Percentiles rank a stretch among this genome's conserved stretches.
Evolutionary conservation across 2,329 filamentous ascomycete species (phyloP).

Genomic region (Zymoseptoria brevis): DNA sequence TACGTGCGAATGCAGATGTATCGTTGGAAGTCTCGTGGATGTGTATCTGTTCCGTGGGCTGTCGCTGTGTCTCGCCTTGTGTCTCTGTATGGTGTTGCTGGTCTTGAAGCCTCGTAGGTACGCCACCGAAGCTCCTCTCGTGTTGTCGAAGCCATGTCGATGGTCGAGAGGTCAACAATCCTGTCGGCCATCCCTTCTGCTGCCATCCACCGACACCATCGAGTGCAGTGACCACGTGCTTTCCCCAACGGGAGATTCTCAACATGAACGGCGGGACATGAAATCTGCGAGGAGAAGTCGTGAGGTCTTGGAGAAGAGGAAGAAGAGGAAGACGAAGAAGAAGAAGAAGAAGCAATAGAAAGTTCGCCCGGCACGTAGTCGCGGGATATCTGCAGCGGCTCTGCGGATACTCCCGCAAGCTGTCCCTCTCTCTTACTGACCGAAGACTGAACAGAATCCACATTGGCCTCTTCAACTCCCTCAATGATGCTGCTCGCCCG

Average conservation of each 20-base stretch:
- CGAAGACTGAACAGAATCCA: background rate
- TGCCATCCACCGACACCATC: background rate
- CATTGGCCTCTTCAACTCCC: too few species aligned
- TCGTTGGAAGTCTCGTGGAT: background rate
- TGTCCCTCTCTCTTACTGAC: background rate
- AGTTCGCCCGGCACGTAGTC: background rate
- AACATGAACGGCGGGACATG: background rate
- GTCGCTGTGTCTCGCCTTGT: background rate
- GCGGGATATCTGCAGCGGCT: background rate
- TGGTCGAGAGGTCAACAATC: background rate
- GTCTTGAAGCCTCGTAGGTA: background rate
- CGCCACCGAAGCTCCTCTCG: background rate
- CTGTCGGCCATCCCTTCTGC: background rate
- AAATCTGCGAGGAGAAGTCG: background rate
- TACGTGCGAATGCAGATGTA: conserved; percentile 9
- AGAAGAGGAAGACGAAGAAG: background rate
- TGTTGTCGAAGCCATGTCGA: background rate
- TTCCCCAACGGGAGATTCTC: background rate
- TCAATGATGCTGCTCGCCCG: too few species aligned
- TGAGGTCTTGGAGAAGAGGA: background rate
- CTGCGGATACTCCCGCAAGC: background rate
- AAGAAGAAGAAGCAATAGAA: background rate
- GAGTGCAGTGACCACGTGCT: background rate
- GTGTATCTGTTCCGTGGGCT: background rate
- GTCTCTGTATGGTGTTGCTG: background rate